Conservation (phyloP, 2,329 filamentous ascomycete species). For the Fusarium sublunatum region DNA sequence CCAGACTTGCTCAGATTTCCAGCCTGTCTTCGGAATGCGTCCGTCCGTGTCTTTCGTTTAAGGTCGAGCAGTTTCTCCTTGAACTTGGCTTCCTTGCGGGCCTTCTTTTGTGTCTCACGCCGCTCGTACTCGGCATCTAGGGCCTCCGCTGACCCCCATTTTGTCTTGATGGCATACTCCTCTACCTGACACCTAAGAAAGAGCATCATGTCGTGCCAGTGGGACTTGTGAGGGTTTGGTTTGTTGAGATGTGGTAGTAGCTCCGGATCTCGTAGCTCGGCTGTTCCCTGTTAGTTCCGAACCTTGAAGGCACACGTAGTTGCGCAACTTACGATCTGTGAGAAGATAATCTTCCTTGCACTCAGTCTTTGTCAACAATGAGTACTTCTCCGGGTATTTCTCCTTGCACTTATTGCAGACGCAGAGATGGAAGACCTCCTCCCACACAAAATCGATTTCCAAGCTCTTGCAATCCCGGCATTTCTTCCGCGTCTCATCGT, state of each 20-base stretch:
- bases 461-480: slow-evolving; percentile 85
- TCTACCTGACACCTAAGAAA: slow-evolving; percentile 95
- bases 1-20: slow-evolving; percentile 65
- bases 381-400: slow-evolving; percentile 90
- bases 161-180: slow-evolving; percentile 87
- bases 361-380: slow-evolving; percentile 95
- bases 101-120: slow-evolving; percentile 82
- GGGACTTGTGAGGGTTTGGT: slow-evolving; percentile 94
- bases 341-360: slow-evolving; percentile 94
- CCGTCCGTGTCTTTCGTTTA: slow-evolving; percentile 92
- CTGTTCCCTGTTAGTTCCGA: slow-evolving; percentile 54
- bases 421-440: slow-evolving; percentile 79
- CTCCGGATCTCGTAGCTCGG: slow-evolving; percentile 89
- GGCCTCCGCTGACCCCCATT: slow-evolving; percentile 90
- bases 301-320: neutral
- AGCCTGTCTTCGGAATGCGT: slow-evolving; percentile 82
- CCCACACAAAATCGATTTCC: slow-evolving; percentile 97
- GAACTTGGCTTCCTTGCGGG: slow-evolving; percentile 90
- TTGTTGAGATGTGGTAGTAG: slow-evolving; percentile 87
- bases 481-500: slow-evolving; percentile 73
- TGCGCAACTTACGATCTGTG: slow-evolving; percentile 77
- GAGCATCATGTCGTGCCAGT: slow-evolving; percentile 99
- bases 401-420: slow-evolving; percentile 91
- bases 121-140: slow-evolving; percentile 89
- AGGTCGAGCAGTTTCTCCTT: slow-evolving; percentile 87